These are phyloP conservation scores for Penicillium sclerotiorum DNA, from an alignment of 2,329 filamentous ascomycete genomes.

Conservation along the genomic window DNA sequence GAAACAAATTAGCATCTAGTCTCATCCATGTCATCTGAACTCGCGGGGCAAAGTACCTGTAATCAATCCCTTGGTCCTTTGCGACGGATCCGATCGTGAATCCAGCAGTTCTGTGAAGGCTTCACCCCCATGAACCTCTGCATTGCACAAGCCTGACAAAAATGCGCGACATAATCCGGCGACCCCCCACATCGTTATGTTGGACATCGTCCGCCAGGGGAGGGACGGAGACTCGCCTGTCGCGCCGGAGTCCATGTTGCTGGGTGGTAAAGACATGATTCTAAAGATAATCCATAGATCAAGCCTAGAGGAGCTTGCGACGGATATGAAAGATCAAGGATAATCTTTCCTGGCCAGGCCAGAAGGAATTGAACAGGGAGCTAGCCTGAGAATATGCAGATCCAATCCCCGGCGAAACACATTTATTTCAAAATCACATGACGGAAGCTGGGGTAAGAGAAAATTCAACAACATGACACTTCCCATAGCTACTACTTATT, in stretches of 20 bases:
- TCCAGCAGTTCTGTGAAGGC: constrained; percentile 76
- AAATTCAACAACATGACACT: not conserved
- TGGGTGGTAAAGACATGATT: constrained; percentile 23
- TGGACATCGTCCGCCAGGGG: constrained; percentile 72
- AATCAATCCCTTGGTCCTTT: constrained; percentile 74
- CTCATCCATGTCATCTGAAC: not conserved
- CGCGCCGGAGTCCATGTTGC: constrained; percentile 43
- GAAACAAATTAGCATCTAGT: constrained; percentile 7
- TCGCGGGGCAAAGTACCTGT: constrained; percentile 62
- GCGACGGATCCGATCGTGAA: constrained; percentile 65
- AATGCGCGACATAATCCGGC: constrained; percentile 73
- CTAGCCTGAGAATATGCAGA: constrained; percentile 1
- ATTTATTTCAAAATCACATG: constrained; percentile 26
- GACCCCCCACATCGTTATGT: constrained; percentile 72
- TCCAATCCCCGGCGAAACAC: constrained; percentile 18
- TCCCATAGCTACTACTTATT: not conserved
- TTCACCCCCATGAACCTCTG: constrained; percentile 76
- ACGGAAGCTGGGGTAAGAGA: constrained; percentile 21
- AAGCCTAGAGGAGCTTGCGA: not conserved
- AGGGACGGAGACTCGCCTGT: constrained; percentile 48
- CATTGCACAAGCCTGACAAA: constrained; percentile 71
- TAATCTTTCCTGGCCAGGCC: constrained; percentile 8
- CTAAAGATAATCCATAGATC: constrained; percentile 29
- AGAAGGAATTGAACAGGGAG: constrained; percentile 7
- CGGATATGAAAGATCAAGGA: constrained; percentile 3